These are phyloP conservation scores for Peterozyma xylosa DNA, from an alignment of 805 yeast genomes.

Conservation along the genomic window DNA sequence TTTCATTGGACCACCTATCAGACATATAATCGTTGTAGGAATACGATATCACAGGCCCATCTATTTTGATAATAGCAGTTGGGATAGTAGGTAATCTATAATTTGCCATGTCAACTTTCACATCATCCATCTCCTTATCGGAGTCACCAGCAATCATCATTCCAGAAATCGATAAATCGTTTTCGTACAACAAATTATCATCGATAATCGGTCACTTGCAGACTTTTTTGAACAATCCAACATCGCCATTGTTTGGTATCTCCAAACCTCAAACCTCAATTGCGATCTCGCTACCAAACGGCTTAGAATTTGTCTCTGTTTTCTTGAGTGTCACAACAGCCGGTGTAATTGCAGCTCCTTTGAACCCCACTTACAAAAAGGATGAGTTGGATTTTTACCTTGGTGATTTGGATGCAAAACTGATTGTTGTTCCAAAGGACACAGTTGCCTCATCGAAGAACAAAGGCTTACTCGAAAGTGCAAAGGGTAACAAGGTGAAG, in stretches of 20 bases:
- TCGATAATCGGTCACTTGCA: constrained; percentile 41
- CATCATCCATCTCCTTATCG: constrained; percentile 25
- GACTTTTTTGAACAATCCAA: constrained; percentile 30
- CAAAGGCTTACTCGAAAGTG: constrained; percentile 42
- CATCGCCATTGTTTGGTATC: constrained; percentile 31
- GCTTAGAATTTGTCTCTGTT: constrained; percentile 47
- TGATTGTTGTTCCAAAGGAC: constrained; percentile 52
- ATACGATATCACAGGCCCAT: too few species aligned
- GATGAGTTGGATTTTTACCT: constrained; percentile 59
- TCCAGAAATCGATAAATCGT: constrained; percentile 35
- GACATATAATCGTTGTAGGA: too few species aligned
- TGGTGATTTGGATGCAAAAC: constrained; percentile 49
- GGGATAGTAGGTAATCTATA: too few species aligned
- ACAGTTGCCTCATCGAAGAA: constrained; percentile 21
- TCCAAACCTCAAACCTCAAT: constrained; percentile 35
- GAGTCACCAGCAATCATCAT: constrained; percentile 34
- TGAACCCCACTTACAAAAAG: constrained; percentile 56
- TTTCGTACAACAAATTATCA: constrained; percentile 36
- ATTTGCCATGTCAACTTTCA: constrained; percentile 26
- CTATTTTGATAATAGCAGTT: too few species aligned
- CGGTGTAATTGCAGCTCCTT: constrained; percentile 58
- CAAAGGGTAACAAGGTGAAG: constrained; percentile 36
- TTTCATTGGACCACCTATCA: too few species aligned
- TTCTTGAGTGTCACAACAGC: constrained; percentile 52
- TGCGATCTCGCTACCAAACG: constrained; percentile 56